phyloP scores from a whole-genome alignment of 176 grass and related monocot genomes.

The Chloris gayana region DNA sequence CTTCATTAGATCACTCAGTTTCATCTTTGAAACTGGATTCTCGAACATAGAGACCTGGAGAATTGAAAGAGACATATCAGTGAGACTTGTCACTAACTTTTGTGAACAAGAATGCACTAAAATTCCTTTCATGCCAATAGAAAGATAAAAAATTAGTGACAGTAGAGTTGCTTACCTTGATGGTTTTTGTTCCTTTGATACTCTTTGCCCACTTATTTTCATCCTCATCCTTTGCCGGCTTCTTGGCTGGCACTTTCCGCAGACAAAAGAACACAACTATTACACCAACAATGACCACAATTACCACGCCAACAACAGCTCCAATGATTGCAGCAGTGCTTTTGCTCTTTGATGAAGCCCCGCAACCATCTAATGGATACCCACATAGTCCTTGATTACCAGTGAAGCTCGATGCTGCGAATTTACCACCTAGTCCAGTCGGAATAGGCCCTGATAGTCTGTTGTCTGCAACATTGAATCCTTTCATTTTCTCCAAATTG shows the following conservation, averaged over 20 bases:
- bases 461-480: conserved; percentile 63
- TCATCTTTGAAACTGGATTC: conserved; percentile 93
- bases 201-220: conserved; percentile 94
- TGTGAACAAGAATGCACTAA: background rate
- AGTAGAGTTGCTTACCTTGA: conserved; percentile 50
- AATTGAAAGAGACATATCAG: conserved; percentile 27
- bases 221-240: conserved; percentile 62
- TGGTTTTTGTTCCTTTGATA: conserved; percentile 75
- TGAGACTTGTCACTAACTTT: background rate
- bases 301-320: conserved; percentile 61
- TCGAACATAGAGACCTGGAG: conserved; percentile 88
- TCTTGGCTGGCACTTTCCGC: conserved; percentile 65
- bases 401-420: background rate
- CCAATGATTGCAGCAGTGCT: conserved; percentile 56
- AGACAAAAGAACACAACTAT: conserved; percentile 56
- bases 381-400: conserved; percentile 53
- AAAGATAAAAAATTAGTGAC: conserved; percentile 10
- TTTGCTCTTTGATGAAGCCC: conserved; percentile 50
- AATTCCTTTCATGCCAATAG: background rate
- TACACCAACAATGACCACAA: conserved; percentile 54
- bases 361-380: conserved; percentile 38
- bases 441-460: conserved; percentile 44
- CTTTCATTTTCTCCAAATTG: background rate
- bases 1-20: conserved; percentile 90
- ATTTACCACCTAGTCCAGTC: rapidly evolving